phyloP scores from a whole-genome alignment of 257 asterid species.

The Ballota nigra region DNA sequence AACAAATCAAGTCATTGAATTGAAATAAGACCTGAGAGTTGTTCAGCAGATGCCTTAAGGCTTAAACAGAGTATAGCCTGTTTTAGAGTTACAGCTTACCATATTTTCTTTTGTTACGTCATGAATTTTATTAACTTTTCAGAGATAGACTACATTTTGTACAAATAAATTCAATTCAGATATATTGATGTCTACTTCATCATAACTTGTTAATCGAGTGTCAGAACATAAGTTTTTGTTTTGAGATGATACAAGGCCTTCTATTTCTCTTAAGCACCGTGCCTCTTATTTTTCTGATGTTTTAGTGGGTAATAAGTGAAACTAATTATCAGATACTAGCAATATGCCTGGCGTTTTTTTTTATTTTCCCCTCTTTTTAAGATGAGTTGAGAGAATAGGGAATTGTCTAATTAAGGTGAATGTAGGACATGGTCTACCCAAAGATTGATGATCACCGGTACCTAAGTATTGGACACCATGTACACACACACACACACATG shows the following conservation, averaged over 20 bases:
- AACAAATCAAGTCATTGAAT: neutral
- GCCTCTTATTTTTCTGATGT: neutral
- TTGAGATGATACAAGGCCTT: neutral
- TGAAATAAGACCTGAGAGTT: neutral
- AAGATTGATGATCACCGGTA: neutral
- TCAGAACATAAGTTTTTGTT: neutral
- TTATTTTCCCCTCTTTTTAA: neutral
- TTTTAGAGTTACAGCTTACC: neutral
- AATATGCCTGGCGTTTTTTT: neutral
- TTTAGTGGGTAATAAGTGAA: neutral
- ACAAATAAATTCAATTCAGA: neutral
- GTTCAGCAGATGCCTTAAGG: neutral
- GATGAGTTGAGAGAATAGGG: neutral
- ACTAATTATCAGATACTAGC: neutral
- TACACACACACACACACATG: too few relatives aligned
- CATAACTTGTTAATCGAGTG: neutral
- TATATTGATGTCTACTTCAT: neutral
- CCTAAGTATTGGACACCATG: neutral
- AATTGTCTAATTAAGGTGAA: neutral
- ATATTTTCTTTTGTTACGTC: neutral
- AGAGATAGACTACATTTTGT: neutral
- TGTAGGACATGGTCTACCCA: neutral
- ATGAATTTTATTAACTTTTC: neutral
- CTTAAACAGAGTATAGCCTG: neutral
- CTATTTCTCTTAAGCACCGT: neutral